These are phyloP conservation scores for Kazachstania africana DNA, from an alignment of 805 yeast species.

Conservation along the genomic window DNA sequence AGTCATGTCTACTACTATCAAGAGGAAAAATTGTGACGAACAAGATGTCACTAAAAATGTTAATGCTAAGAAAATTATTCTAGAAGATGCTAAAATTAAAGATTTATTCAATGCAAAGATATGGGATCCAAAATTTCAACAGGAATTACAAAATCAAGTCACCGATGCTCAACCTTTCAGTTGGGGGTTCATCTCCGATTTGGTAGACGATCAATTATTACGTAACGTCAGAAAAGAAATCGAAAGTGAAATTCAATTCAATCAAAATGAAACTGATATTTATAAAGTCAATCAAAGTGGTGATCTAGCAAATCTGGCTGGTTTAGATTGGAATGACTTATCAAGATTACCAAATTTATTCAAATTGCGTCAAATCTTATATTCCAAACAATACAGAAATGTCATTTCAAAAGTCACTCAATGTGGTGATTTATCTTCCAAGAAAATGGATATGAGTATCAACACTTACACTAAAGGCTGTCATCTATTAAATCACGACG, in stretches of 20 bases:
- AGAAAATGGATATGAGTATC: constrained; percentile 83
- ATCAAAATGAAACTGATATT: constrained; percentile 93
- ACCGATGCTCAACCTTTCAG: constrained; percentile 60
- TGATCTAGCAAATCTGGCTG: constrained; percentile 84
- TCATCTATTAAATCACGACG: constrained; percentile 91
- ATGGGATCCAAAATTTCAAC: constrained; percentile 33
- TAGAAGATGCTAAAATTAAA: constrained; percentile 25
- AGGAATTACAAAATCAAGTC: constrained; percentile 33
- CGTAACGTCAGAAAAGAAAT: constrained; percentile 79
- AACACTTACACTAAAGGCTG: constrained; percentile 89
- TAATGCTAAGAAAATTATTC: constrained; percentile 10
- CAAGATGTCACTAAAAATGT: no score
- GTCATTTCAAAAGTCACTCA: constrained; percentile 67
- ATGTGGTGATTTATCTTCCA: constrained; percentile 83
- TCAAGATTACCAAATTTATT: constrained; percentile 62
- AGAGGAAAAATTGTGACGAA: no score
- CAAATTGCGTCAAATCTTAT: constrained; percentile 76
- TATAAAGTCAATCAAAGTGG: constrained; percentile 86
- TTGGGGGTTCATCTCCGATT: constrained; percentile 74
- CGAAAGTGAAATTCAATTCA: constrained; percentile 71
- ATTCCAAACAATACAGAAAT: constrained; percentile 76
- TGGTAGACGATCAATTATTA: constrained; percentile 67
- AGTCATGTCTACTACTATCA: no score
- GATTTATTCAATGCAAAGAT: constrained; percentile 37
- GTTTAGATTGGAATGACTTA: constrained; percentile 66